A percentile compares a stretch with the other conserved stretches of the same genome.
Evolutionary conservation across 495 filamentous ascomycete species (phyloP).

Genomic region (Amorphotheca resinae): DNA sequence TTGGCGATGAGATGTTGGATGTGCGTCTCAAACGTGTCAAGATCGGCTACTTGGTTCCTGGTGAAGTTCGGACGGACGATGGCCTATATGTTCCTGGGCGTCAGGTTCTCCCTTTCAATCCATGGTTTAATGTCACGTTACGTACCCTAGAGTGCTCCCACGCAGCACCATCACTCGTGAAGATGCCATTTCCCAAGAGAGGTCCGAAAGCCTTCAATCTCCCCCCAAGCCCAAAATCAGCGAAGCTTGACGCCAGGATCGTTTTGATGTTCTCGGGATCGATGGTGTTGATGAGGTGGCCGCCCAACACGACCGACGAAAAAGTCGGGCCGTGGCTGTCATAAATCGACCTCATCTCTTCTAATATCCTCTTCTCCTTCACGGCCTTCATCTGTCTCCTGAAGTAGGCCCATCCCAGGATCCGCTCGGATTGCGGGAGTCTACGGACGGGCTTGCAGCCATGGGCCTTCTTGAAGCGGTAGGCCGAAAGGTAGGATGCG

Average conservation of each 20-base stretch:
- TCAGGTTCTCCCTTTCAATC: not conserved
- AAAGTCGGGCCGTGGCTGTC: slow-evolving; percentile 6
- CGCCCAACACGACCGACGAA: slow-evolving; percentile 8
- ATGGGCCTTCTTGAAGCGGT: slow-evolving; percentile 9
- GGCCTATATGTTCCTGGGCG: slow-evolving; percentile 9
- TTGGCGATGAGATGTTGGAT: slow-evolving; percentile 37
- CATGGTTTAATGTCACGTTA: not conserved
- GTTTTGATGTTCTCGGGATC: slow-evolving; percentile 69
- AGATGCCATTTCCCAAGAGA: slow-evolving; percentile 50
- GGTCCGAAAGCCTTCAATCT: slow-evolving; percentile 33
- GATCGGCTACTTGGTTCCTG: slow-evolving; percentile 37
- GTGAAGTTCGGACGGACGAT: slow-evolving; percentile 36
- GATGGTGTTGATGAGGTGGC: slow-evolving; percentile 30
- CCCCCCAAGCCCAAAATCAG: slow-evolving; percentile 34
- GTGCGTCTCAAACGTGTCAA: slow-evolving; percentile 44
- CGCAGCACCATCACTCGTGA: slow-evolving; percentile 49
- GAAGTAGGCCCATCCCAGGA: slow-evolving; percentile 10
- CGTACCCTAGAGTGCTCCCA: slow-evolving; percentile 42
- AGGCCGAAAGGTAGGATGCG: not conserved
- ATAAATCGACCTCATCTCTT: slow-evolving; percentile 3
- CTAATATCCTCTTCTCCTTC: slow-evolving; percentile 8
- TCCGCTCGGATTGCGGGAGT: slow-evolving; percentile 14
- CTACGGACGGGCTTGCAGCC: slow-evolving; percentile 10
- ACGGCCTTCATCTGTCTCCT: slow-evolving; percentile 6
- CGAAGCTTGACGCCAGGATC: slow-evolving; percentile 54